A percentile compares a stretch with the other conserved stretches of the same genome.
These are phyloP conservation scores for Excoecaria cochinchinensis DNA, from an alignment of 345 rosid genomes.

Conservation along the genomic window DNA sequence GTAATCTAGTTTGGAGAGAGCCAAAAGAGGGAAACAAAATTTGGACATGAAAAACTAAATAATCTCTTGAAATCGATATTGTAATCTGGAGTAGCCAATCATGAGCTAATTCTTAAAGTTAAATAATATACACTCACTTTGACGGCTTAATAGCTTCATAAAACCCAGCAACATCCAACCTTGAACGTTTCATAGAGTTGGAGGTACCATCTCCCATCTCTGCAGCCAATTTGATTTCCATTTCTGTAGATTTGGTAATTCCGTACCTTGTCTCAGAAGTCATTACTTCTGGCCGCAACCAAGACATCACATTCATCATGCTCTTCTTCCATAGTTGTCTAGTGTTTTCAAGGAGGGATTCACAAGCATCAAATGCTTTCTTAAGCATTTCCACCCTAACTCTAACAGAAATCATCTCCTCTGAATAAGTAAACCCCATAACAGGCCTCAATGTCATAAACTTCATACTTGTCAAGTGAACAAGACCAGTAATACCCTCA, in stretches of 20 bases:
- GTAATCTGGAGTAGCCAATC: neutral
- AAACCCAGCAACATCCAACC: conserved; percentile 72
- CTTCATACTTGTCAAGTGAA: conserved; percentile 67
- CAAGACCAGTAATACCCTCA: conserved; percentile 78
- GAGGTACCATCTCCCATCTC: conserved; percentile 31
- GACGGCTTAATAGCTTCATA: conserved; percentile 96
- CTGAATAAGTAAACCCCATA: conserved; percentile 29
- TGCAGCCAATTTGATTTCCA: conserved; percentile 27
- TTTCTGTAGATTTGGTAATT: conserved; percentile 26
- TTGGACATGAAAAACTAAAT: conserved; percentile 5
- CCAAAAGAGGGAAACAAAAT: neutral
- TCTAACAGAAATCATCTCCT: conserved; percentile 50
- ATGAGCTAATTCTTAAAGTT: neutral
- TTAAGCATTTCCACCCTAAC: conserved; percentile 77
- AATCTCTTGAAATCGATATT: neutral
- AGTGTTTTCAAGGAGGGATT: conserved; percentile 60
- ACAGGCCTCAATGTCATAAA: conserved; percentile 67
- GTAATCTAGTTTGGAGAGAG: neutral
- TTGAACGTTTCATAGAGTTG: conserved; percentile 39
- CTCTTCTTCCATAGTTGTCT: conserved; percentile 86
- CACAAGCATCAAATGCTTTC: conserved; percentile 69
- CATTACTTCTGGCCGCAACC: conserved; percentile 89
- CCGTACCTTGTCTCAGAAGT: conserved; percentile 81
- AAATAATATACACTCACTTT: conserved; percentile 55
- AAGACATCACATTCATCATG: conserved; percentile 84